phyloP scores from a whole-genome alignment of 192 early-diverging fungal species.

The Rhizoclosmatium globosum region DNA sequence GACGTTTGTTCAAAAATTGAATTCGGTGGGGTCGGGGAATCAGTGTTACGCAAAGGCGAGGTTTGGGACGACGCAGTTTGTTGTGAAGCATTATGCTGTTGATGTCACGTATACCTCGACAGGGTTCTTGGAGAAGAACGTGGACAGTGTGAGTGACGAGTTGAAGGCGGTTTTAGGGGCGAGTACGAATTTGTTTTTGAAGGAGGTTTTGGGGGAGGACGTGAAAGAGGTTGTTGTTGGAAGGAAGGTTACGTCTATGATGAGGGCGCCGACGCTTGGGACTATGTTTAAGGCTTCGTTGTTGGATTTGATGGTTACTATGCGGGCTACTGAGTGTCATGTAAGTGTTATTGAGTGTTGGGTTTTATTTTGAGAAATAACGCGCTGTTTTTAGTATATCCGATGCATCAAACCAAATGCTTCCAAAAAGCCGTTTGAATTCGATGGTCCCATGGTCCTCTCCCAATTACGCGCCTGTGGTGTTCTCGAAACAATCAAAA shows the following conservation, averaged over 20 bases:
- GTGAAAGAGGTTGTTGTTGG: neutral
- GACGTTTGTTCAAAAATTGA: slow-evolving; percentile 85
- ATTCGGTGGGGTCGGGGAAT: slow-evolving; percentile 49
- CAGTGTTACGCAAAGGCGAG: slow-evolving; percentile 82
- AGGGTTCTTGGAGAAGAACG: slow-evolving; percentile 93
- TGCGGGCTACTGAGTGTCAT: slow-evolving; percentile 79
- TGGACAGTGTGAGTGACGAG: slow-evolving; percentile 91
- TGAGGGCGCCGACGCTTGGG: slow-evolving; percentile 85
- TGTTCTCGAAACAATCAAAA: slow-evolving; percentile 93
- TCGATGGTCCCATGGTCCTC: slow-evolving; percentile 90
- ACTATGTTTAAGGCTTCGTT: slow-evolving; percentile 79
- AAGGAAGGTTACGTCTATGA: slow-evolving; percentile 33
- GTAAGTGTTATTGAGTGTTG: slow-evolving; percentile 5
- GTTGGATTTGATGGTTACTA: slow-evolving; percentile 89
- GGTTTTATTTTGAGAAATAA: neutral
- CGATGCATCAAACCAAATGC: slow-evolving; percentile 98
- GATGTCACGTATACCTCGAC: slow-evolving; percentile 85
- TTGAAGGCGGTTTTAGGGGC: slow-evolving; percentile 71
- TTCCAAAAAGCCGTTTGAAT: slow-evolving; percentile 81
- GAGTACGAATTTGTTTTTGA: slow-evolving; percentile 74
- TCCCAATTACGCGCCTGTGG: slow-evolving; percentile 90
- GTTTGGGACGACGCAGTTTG: slow-evolving; percentile 81
- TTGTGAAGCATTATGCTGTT: slow-evolving; percentile 87
- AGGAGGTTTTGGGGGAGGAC: slow-evolving; percentile 65
- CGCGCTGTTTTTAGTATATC: slow-evolving; percentile 68